Percentiles rank a stretch among this genome's conserved stretches.
Conservation (phyloP, 768 basidiomycete genomes). For the Phaeotremella fagi region DNA sequence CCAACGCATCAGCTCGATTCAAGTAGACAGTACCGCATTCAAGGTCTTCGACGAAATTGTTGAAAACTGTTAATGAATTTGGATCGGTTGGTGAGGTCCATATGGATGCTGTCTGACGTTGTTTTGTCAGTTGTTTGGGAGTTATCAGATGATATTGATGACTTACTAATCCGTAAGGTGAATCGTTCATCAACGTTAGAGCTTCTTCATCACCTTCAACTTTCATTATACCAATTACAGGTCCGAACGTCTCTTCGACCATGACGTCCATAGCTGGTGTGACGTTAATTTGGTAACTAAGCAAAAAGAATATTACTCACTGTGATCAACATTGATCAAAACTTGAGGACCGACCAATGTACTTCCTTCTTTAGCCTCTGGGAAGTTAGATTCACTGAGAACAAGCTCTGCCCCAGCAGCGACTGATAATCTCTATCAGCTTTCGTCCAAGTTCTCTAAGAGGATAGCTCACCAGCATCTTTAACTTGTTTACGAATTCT, state of each 20-base stretch:
- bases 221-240: slow-evolving; percentile 88
- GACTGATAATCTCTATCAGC: slow-evolving; percentile 52
- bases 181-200: slow-evolving; percentile 88
- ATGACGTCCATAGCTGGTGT: slow-evolving; percentile 80
- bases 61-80: slow-evolving; percentile 65
- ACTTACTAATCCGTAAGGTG: slow-evolving; percentile 70
- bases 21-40: slow-evolving; percentile 90
- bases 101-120: slow-evolving; percentile 67
- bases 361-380: slow-evolving; percentile 63
- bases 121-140: neutral
- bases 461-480: slow-evolving; percentile 63
- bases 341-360: slow-evolving; percentile 89
- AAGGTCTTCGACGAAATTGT: slow-evolving; percentile 63
- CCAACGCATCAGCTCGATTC: slow-evolving; percentile 83
- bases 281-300: slow-evolving; percentile 2
- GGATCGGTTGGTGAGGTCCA: slow-evolving; percentile 74
- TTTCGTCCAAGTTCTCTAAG: neutral
- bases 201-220: slow-evolving; percentile 80
- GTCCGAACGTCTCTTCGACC: slow-evolving; percentile 84
- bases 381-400: slow-evolving; percentile 63
- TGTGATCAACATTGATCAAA: slow-evolving; percentile 78
- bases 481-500: slow-evolving; percentile 78
- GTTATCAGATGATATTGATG: neutral
- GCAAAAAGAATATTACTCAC: slow-evolving; percentile 53
- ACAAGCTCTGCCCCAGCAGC: slow-evolving; percentile 72